Evolutionary conservation across 345 rosid species (phyloP).

Genomic region (Gossypium anomalum): DNA sequence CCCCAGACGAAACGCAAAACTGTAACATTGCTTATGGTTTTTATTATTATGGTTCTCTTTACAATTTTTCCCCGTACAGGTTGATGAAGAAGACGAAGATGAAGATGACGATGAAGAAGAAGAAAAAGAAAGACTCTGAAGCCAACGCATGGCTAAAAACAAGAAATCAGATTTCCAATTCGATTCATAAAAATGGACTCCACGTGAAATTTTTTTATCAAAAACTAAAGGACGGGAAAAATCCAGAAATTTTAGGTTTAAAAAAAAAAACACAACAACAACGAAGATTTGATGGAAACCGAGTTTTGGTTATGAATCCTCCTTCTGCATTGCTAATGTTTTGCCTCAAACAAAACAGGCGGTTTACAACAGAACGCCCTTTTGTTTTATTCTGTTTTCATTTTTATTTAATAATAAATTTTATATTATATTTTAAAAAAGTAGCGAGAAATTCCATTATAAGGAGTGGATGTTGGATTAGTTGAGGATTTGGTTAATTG

Average conservation of each 20-base stretch:
- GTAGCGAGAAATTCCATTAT: too few relatives aligned
- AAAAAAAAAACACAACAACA: neutral
- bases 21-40: neutral
- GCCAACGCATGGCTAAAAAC: conserved; percentile 70
- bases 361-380: neutral
- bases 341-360: neutral
- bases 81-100: conserved; percentile 33
- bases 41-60: neutral
- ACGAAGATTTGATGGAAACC: neutral
- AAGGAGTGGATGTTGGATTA: neutral
- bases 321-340: neutral
- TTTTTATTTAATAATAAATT: neutral
- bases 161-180: neutral
- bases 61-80: neutral
- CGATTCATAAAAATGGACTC: neutral
- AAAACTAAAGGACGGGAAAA: neutral
- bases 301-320: neutral
- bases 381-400: neutral
- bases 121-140: conserved; percentile 49
- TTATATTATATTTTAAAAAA: too few relatives aligned
- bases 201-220: neutral
- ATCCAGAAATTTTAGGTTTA: neutral
- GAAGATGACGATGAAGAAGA: conserved; percentile 20
- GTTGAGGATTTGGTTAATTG: too few relatives aligned
- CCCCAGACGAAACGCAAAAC: conserved; percentile 23